Evolutionary conservation across 129 eudicot genomes (phyloP), one percentile per base, ranked within the genome.

Genomic region (Ambrosia trifida): DNA sequence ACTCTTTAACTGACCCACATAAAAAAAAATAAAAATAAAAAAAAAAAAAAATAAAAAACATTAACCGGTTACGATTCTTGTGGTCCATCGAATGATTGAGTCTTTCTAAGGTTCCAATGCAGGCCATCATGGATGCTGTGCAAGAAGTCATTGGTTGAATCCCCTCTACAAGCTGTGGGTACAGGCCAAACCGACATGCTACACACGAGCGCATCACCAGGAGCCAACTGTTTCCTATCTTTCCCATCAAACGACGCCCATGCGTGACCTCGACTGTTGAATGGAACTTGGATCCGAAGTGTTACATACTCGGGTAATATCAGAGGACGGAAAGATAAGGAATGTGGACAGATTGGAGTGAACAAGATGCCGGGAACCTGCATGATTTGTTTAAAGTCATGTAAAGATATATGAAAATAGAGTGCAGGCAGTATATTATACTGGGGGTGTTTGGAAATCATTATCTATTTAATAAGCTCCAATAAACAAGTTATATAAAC

Each of bases 281-380:
- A 81, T 2, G 99, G 99, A 35, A 90, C 90, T 59, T 83, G 93
- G 66, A 94, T 88, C 75, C 96, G 79, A 14, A 94, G 73, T 1
- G 96, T 94, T 13, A 94, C 97, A 40, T 89, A 79, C 69, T 94
- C 99, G 0, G 98, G 99, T 57, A 94, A 56, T 94, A 94, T 94
- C 77, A 94, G 79, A 10, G 99, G 99, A 35, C 99, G 93, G 64
- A 94, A 94, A 11, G 99, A 94, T 41, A 94, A 78, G 14, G 99
- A 94, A 72, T 94, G 99, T 7, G 99, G 99, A 81, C 99, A 94
- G 4, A 94, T 94, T 28, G 99, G 99, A n/a, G 99, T 94, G 67
- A 94, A 94, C 61, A 94, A 77, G 28, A 94, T 94, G 56, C 90
- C 98, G 0, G 98, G 99, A 51, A 94, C 97, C 99, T 89, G 82